These are phyloP conservation scores for Colletotrichum orchidophilum DNA, from an alignment of 2,329 filamentous ascomycete species.

Conservation along the genomic window DNA sequence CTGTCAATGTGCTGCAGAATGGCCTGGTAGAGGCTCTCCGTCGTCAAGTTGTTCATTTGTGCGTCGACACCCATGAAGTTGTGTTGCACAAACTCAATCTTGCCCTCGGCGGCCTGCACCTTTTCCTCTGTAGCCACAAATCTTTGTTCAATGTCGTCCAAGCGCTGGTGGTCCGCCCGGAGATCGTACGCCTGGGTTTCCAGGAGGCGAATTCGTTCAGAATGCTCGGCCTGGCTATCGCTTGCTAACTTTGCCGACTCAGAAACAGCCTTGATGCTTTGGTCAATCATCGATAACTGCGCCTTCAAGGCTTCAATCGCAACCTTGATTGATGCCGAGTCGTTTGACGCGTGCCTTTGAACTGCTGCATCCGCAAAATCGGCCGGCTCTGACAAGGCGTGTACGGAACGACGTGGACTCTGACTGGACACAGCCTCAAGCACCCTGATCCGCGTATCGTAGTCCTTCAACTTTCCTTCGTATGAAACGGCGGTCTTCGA, in stretches of 20 bases:
- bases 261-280: conserved; percentile 18
- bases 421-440: conserved; percentile 2
- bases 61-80: conserved; percentile 50
- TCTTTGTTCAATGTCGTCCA: conserved; percentile 34
- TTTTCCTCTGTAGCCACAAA: conserved; percentile 19
- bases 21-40: conserved; percentile 50
- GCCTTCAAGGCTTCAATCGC: conserved; percentile 5
- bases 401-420: not conserved
- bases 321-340: not conserved
- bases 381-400: not conserved
- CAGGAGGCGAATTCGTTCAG: not conserved
- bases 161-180: not conserved
- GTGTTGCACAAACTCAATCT: conserved; percentile 45
- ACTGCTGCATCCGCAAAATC: not conserved
- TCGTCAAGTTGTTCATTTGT: conserved; percentile 60
- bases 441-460: conserved; percentile 5
- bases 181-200: not conserved
- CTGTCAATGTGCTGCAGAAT: conserved; percentile 50
- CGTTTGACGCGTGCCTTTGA: not conserved
- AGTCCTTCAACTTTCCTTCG: conserved; percentile 10
- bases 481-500: no score
- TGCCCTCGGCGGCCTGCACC: conserved; percentile 33
- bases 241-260: not conserved
- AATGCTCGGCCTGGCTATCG: not conserved
- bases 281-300: conserved; percentile 15